Conservation (phyloP, 164 flowering plant genomes). For the Protea cynaroides region DNA sequence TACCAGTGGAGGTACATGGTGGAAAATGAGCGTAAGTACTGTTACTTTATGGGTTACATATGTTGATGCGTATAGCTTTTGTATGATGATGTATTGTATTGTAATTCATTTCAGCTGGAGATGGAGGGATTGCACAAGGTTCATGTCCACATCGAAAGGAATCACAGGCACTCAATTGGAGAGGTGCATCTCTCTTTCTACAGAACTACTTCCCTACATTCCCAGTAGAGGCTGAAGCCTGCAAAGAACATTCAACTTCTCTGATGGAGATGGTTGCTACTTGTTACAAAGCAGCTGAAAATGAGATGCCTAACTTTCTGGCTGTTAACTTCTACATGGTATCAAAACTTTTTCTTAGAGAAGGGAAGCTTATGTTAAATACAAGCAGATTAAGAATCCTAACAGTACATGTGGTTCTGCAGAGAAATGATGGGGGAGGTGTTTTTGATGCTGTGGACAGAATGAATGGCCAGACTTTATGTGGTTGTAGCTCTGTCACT, state of each 20-base stretch:
- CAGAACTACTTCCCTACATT: constrained; percentile 85
- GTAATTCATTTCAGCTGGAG: constrained; percentile 73
- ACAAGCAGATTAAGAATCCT: constrained; percentile 7
- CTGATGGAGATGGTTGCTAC: constrained; percentile 68
- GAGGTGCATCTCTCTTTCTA: constrained; percentile 64
- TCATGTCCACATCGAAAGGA: constrained; percentile 85
- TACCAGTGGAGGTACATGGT: constrained; percentile 94
- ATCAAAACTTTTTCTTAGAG: constrained; percentile 8
- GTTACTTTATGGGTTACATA: not conserved
- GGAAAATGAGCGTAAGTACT: constrained; percentile 81
- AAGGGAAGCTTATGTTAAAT: not conserved
- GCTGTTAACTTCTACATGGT: constrained; percentile 99
- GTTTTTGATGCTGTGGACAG: constrained; percentile 76
- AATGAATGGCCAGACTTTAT: constrained; percentile 83
- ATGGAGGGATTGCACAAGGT: constrained; percentile 72
- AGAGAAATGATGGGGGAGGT: constrained; percentile 97
- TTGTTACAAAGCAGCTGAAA: constrained; percentile 80
- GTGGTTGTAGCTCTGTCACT: constrained; percentile 69
- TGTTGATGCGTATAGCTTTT: not conserved
- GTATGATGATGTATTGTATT: not conserved
- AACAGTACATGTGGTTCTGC: constrained; percentile 27
- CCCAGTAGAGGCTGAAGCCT: constrained; percentile 63
- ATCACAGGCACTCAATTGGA: constrained; percentile 67
- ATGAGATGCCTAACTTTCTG: constrained; percentile 78
- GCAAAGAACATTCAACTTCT: constrained; percentile 84